phyloP scores from a whole-genome alignment of 2,329 filamentous ascomycete genomes.

The Hypoxylon sp. region DNA sequence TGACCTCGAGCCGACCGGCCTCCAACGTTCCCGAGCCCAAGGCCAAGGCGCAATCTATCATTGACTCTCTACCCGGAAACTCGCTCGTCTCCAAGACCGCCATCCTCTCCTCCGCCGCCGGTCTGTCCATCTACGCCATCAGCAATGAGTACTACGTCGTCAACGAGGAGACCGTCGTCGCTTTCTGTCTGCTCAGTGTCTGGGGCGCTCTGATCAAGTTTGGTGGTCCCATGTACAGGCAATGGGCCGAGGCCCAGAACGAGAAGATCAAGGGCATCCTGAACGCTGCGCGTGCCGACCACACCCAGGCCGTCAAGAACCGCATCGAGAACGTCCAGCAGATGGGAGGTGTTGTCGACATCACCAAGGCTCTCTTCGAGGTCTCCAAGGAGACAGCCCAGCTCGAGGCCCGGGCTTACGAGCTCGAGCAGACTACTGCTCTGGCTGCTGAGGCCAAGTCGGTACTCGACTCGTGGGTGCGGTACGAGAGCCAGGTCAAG shows the following conservation, averaged over 20 bases:
- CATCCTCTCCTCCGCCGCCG: constrained; percentile 92
- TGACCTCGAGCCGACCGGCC: constrained; percentile 75
- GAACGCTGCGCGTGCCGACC: constrained; percentile 92
- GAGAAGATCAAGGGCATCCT: constrained; percentile 95
- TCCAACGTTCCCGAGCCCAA: constrained; percentile 91
- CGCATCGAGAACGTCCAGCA: constrained; percentile 96
- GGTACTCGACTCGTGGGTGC: constrained; percentile 97
- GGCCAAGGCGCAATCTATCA: constrained; percentile 95
- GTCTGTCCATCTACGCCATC: constrained; percentile 92
- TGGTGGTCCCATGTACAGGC: constrained; percentile 89
- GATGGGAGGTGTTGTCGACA: constrained; percentile 92
- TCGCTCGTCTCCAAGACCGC: constrained; percentile 95
- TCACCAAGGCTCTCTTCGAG: constrained; percentile 97
- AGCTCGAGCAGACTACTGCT: constrained; percentile 96
- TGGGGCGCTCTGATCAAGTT: constrained; percentile 95
- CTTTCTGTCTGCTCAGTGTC: constrained; percentile 90
- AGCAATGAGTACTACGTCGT: constrained; percentile 99
- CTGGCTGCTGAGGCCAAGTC: constrained; percentile 92
- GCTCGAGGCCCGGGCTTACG: constrained; percentile 95
- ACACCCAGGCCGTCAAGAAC: constrained; percentile 94
- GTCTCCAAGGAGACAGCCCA: constrained; percentile 99
- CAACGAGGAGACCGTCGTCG: constrained; percentile 98
- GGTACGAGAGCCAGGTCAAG: constrained; percentile 99
- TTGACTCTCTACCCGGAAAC: constrained; percentile 93
- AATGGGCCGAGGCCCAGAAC: constrained; percentile 91